A percentile compares a stretch with the other conserved stretches of the same genome.
phyloP scores from a whole-genome alignment of 2,329 filamentous ascomycete species.

The Cytospora piceae region DNA sequence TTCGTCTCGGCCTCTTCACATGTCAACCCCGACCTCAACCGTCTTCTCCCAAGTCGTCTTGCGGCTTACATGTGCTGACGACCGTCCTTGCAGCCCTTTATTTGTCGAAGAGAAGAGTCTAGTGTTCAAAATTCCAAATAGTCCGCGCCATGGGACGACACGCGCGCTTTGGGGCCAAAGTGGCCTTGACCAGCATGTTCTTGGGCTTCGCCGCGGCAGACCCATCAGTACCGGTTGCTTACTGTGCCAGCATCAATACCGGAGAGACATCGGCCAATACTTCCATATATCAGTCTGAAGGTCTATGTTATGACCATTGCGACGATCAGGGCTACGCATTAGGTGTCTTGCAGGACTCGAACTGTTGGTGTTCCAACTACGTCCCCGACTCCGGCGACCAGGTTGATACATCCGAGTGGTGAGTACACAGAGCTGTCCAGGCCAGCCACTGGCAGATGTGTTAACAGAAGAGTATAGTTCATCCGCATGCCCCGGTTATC shows the following conservation, averaged over 20 bases:
- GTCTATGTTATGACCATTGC: slow-evolving; percentile 68
- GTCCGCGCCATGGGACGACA: slow-evolving; percentile 18
- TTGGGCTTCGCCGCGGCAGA: slow-evolving; percentile 34
- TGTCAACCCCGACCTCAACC: background rate
- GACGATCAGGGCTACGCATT: slow-evolving; percentile 59
- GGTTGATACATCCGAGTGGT: slow-evolving; percentile 53
- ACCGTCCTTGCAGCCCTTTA: background rate
- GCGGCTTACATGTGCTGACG: slow-evolving; percentile 8
- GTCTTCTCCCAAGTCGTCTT: background rate
- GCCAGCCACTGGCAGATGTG: no score
- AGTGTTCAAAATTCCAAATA: background rate
- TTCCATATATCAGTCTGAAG: slow-evolving; percentile 68
- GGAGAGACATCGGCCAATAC: slow-evolving; percentile 47
- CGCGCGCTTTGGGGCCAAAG: slow-evolving; percentile 26
- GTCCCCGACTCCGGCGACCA: slow-evolving; percentile 53
- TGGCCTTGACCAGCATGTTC: slow-evolving; percentile 33
- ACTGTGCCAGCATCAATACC: slow-evolving; percentile 54
- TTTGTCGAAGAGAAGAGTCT: background rate
- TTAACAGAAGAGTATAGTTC: slow-evolving; percentile 35
- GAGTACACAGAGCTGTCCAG: background rate
- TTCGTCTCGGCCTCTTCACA: slow-evolving; percentile 3
- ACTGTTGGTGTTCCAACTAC: slow-evolving; percentile 78
- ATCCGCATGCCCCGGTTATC: slow-evolving; percentile 69
- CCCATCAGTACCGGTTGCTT: slow-evolving; percentile 43
- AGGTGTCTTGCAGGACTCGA: slow-evolving; percentile 65